Percentiles rank a stretch among this genome's conserved stretches.
phyloP scores from a whole-genome alignment of 2,329 filamentous ascomycete genomes.

The Cercospora sp. region DNA sequence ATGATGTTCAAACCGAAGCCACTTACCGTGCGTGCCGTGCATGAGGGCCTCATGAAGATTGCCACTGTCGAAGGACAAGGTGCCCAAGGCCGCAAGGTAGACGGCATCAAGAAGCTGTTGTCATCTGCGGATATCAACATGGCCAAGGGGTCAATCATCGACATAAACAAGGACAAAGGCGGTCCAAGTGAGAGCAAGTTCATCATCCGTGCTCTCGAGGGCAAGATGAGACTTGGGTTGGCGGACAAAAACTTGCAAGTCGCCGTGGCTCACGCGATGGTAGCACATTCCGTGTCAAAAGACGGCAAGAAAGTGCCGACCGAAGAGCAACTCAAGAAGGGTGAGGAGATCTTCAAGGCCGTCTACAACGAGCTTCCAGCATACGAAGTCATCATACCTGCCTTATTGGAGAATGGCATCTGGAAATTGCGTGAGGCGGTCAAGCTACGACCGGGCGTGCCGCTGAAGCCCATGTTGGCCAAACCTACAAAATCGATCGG shows the following conservation, averaged over 20 bases:
- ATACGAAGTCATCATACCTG: constrained; percentile 91
- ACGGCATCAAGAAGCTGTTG: constrained; percentile 93
- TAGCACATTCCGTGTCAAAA: constrained; percentile 74
- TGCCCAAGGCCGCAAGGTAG: constrained; percentile 86
- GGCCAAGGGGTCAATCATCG: constrained; percentile 66
- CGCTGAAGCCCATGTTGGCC: constrained; percentile 96
- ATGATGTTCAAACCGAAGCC: constrained; percentile 99
- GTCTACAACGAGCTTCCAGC: constrained; percentile 87
- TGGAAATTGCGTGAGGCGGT: constrained; percentile 78
- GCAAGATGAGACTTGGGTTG: constrained; percentile 86
- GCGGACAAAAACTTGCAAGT: constrained; percentile 92
- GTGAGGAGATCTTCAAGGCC: constrained; percentile 81
- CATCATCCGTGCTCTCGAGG: constrained; percentile 88
- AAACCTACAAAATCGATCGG: constrained; percentile 98
- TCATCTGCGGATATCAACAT: constrained; percentile 78
- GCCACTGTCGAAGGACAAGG: constrained; percentile 84
- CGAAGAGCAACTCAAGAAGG: constrained; percentile 75
- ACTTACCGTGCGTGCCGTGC: constrained; percentile 81
- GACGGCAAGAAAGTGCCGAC: constrained; percentile 68
- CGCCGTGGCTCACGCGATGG: constrained; percentile 82
- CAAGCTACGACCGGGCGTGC: constrained; percentile 89
- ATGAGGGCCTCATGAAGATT: constrained; percentile 83
- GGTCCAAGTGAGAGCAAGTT: constrained; percentile 94
- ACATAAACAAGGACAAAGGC: constrained; percentile 89
- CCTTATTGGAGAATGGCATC: constrained; percentile 83